These are phyloP conservation scores for Bondarzewia mesenterica DNA, from an alignment of 1,284 basidiomycete species.

Conservation along the genomic window DNA sequence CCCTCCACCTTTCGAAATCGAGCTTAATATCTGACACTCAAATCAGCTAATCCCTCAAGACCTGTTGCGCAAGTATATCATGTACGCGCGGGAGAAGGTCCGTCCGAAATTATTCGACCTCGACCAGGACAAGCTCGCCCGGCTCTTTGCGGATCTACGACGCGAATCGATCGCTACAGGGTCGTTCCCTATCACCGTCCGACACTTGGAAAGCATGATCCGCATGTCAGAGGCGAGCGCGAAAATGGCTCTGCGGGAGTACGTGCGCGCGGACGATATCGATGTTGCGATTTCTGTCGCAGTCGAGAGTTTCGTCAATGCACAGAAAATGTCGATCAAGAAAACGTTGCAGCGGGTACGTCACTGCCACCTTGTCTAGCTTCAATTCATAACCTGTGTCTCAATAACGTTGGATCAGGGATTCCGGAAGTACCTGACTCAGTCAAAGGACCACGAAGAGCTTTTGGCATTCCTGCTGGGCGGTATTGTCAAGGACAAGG, in stretches of 20 bases:
- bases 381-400: no score
- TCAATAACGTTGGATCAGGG: conserved; percentile 42
- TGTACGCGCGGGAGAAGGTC: conserved; percentile 94
- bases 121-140: conserved; percentile 92
- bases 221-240: conserved; percentile 98
- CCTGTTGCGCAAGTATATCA: conserved; percentile 96
- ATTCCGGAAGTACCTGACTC: conserved; percentile 95
- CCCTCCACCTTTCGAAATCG: conserved; percentile 1
- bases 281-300: conserved; percentile 96
- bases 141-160: conserved; percentile 94
- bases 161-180: conserved; percentile 95
- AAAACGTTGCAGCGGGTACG: conserved; percentile 90
- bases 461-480: conserved; percentile 92
- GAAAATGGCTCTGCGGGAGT: conserved; percentile 97
- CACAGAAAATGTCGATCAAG: conserved; percentile 98
- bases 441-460: conserved; percentile 93
- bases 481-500: conserved; percentile 91
- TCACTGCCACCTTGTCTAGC: conserved; percentile 12
- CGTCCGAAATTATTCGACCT: conserved; percentile 90
- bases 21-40: background rate
- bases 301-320: conserved; percentile 89
- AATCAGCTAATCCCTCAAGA: conserved; percentile 93
- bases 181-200: conserved; percentile 96
- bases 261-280: conserved; percentile 93
- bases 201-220: conserved; percentile 98